Conservation (phyloP, 345 rosid species). For the Hevea brasiliensis region DNA sequence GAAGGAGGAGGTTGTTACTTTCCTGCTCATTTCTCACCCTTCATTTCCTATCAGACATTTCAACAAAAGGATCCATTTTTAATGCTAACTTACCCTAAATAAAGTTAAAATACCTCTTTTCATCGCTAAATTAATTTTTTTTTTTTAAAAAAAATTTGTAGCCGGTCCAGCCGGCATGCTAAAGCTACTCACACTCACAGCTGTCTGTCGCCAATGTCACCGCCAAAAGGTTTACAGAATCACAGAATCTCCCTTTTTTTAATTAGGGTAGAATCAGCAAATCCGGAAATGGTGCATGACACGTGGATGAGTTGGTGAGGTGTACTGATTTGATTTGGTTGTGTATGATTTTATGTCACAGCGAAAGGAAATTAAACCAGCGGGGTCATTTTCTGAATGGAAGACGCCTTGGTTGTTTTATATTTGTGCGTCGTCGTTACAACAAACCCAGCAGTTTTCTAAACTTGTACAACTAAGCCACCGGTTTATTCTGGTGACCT, state of each 20-base stretch:
- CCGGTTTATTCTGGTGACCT: slow-evolving; percentile 29
- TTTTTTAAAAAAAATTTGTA: background rate
- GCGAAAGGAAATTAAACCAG: background rate
- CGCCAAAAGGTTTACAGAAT: slow-evolving; percentile 18
- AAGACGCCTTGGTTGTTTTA: slow-evolving; percentile 2
- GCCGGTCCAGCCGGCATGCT: slow-evolving; percentile 35
- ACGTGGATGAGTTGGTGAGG: background rate
- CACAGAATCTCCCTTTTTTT: background rate
- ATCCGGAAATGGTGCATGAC: slow-evolving; percentile 5
- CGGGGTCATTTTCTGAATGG: background rate
- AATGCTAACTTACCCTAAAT: slow-evolving; percentile 28
- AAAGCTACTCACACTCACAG: slow-evolving; percentile 27
- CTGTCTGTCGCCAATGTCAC: slow-evolving; percentile 17
- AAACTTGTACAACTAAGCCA: slow-evolving; percentile 33
- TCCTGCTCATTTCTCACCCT: slow-evolving; percentile 38
- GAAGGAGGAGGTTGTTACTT: slow-evolving; percentile 20
- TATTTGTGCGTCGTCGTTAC: slow-evolving; percentile 40
- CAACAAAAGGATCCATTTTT: slow-evolving; percentile 50
- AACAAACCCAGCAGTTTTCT: slow-evolving; percentile 40
- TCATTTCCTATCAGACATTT: slow-evolving; percentile 35
- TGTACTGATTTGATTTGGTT: slow-evolving; percentile 5
- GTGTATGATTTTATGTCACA: slow-evolving; percentile 9
- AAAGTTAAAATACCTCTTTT: slow-evolving; percentile 7
- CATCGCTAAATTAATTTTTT: background rate
- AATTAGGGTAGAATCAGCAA: background rate